phyloP scores from a whole-genome alignment of 495 filamentous ascomycete genomes.

The Aspergillus diversus region DNA sequence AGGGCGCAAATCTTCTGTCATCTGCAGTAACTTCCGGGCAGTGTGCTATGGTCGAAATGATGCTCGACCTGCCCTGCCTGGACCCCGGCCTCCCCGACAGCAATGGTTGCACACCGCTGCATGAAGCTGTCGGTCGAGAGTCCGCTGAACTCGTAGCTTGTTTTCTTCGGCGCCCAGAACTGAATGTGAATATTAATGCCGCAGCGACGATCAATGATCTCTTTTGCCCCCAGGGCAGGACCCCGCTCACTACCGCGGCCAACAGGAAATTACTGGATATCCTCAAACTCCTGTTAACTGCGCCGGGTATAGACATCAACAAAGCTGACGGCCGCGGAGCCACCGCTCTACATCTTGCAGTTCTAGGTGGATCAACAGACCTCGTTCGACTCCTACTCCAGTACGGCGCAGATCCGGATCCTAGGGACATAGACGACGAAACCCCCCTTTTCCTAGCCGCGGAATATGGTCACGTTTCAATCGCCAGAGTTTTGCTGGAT shows the following conservation, averaged over 20 bases:
- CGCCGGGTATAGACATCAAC: not conserved
- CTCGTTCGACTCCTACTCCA: not conserved
- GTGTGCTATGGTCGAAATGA: not conserved
- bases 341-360: not conserved
- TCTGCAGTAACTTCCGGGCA: not conserved
- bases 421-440: not conserved
- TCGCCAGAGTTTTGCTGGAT: not conserved
- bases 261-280: not conserved
- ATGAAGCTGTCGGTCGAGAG: not conserved
- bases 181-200: not conserved
- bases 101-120: too few relatives aligned
- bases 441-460: not conserved
- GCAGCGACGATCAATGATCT: not conserved
- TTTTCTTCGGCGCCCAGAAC: not conserved
- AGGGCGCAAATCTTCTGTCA: too few relatives aligned
- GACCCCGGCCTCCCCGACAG: not conserved
- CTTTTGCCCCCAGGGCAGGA: not conserved
- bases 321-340: not conserved
- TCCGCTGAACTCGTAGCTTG: not conserved
- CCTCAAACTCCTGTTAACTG: not conserved
- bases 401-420: not conserved
- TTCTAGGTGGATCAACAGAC: not conserved
- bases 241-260: not conserved
- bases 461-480: not conserved
- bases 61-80: not conserved